Evolutionary conservation across 495 filamentous ascomycete genomes (phyloP).

Genomic region (Penicillium robsamsonii): DNA sequence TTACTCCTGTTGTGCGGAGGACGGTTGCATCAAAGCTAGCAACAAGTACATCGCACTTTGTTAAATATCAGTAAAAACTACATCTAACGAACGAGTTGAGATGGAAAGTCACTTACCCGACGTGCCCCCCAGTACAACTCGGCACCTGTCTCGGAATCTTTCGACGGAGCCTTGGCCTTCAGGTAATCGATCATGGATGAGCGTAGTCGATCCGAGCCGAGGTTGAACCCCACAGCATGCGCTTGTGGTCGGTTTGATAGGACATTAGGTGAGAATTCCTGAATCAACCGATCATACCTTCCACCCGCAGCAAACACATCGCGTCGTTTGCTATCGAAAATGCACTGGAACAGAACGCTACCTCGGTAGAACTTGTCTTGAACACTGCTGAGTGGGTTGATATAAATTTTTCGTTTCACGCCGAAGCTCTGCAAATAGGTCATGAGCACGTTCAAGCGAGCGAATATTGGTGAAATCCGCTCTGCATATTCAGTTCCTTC

Average conservation of each 20-base stretch:
- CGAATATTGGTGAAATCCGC: constrained; percentile 66
- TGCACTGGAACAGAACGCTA: constrained; percentile 85
- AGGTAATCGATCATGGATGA: constrained; percentile 64
- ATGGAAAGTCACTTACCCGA: constrained; percentile 51
- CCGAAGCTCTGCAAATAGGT: constrained; percentile 72
- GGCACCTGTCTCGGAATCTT: constrained; percentile 53
- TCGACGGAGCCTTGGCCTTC: constrained; percentile 63
- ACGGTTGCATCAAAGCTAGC: constrained; percentile 77
- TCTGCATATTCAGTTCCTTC: constrained; percentile 67
- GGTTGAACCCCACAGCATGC: constrained; percentile 88
- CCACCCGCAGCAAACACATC: constrained; percentile 93
- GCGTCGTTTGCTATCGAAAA: constrained; percentile 79
- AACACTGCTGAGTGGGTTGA: constrained; percentile 81
- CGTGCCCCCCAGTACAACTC: constrained; percentile 60
- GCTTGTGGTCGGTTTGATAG: constrained; percentile 40
- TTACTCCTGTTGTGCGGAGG: constrained; percentile 70
- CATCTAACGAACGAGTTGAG: neutral
- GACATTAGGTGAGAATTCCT: constrained; percentile 43
- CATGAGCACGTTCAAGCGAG: constrained; percentile 73
- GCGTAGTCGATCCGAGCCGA: constrained; percentile 81
- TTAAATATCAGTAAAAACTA: neutral
- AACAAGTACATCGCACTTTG: constrained; percentile 81
- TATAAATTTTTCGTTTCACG: constrained; percentile 74
- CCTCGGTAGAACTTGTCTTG: constrained; percentile 92
- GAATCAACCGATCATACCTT: constrained; percentile 84